Evolutionary conservation across 176 grass and related monocot species (phyloP).

Genomic region (Carex littledalei): DNA sequence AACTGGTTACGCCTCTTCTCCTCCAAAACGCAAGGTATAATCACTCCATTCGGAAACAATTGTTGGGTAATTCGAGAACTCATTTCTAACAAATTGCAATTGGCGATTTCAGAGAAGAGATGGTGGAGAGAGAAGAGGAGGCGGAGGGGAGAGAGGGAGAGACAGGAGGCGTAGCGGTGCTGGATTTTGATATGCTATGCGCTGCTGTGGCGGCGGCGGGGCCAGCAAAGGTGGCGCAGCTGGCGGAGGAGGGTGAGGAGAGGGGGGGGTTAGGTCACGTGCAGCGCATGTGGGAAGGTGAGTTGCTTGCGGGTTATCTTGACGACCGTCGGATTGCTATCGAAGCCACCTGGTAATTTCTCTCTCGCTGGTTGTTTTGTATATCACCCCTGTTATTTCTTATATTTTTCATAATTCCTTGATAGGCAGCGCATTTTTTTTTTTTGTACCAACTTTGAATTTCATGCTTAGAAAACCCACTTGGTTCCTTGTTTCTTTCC

Average conservation of each 20-base stretch:
- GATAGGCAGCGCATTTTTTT: too few species aligned
- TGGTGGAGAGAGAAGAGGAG: conserved; percentile 9
- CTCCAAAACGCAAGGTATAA: background rate
- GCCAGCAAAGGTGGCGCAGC: background rate
- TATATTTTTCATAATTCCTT: background rate
- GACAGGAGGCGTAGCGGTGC: conserved; percentile 26
- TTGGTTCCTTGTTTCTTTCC: background rate
- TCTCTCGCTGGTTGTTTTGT: background rate
- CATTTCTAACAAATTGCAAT: background rate
- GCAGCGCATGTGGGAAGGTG: conserved; percentile 99
- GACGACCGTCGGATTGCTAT: conserved; percentile 79
- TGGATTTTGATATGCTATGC: conserved; percentile 98
- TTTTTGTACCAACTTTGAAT: background rate
- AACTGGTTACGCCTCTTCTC: background rate
- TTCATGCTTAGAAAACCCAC: background rate
- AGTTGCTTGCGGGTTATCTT: conserved; percentile 79
- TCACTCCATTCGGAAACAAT: background rate
- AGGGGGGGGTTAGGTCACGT: conserved; percentile 32
- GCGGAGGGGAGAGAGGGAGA: conserved; percentile 22
- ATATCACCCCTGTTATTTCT: background rate
- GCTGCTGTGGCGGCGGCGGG: conserved; percentile 73
- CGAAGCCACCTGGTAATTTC: conserved; percentile 75
- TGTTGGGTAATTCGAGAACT: background rate
- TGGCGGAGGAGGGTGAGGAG: background rate
- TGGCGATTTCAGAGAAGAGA: conserved; percentile 4